Base-by-base conservation (phyloP, 805 yeast species). In the Saccharomycopsis olivae region DNA sequence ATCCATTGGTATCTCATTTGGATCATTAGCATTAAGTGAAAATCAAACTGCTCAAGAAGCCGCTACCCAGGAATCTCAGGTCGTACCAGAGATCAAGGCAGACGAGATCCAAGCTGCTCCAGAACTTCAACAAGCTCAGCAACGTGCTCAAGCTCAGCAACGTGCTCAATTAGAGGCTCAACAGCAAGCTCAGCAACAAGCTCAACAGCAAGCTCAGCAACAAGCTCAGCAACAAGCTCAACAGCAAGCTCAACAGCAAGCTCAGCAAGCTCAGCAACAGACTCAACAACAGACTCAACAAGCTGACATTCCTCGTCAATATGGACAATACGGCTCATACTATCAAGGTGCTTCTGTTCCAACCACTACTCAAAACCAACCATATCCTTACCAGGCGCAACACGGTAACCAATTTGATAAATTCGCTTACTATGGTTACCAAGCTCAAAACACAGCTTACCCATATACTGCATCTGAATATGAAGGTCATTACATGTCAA, bases 1-100 rank as follows among this genome's bases (percentile, higher is more conserved):
- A 29, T 62, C 68, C 41, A 69, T 71, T 21, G 78, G 76, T 47
- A 75, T 77, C 30, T 75, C 79, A 25, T 76, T 77, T 51, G 84
- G 84, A 41, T 71, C 79, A 10, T 59, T 71, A 43, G 64, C 61
- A 33, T 71, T 66, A 24, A 65, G 62, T 21, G 66, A 61, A 38
- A 54, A 54, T 30, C 29, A 38, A 35, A 25, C 40, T 20, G 19
- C 44, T 17, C 47, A 49, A 46, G n/a, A n/a, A n/a, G n/a, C n/a
- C n/a, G 35, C 38, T 19, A 48, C 45, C 30, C 52, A 51, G 36
- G 51, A 38, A 36, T 18, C 34, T 11, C 52, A 49, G 36, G 47
- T 48, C 39, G 35, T 28, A n/a, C 38, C 14, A 9, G 11, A 23
- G 13, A 16, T 32, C 21, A 41, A 33, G 25, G 38, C 28, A 37